Base-by-base conservation (phyloP, 116 monocot species). In the Cymodocea nodosa region DNA sequence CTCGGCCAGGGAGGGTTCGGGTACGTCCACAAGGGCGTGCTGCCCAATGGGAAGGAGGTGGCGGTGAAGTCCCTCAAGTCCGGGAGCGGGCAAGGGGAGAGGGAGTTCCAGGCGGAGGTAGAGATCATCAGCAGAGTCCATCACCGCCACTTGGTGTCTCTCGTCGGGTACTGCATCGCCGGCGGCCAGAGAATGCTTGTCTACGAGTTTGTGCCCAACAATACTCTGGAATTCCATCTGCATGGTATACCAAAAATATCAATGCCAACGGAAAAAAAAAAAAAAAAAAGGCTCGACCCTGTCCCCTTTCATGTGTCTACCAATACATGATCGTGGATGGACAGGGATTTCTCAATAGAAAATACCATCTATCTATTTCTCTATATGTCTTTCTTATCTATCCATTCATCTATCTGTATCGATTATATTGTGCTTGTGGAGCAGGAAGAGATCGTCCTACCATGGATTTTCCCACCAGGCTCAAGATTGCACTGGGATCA, bases 401-500 rank as follows among this genome's bases (percentile, higher is more conserved):
- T n/a, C n/a, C n/a, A n/a, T n/a, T 30, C 30, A 30, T 30, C 30
- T 30, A 30, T 30, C 30, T 30, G 3, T 52, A n/a, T n/a, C n/a
- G n/a, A n/a, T n/a, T n/a, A n/a, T n/a, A n/a, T n/a, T n/a, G n/a
- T n/a, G n/a, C n/a, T n/a, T n/a, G 18, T 37, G n/a, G 5, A 69
- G 59, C 75, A 90, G 90, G 83, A 64, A 73, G 75, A 39, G 84
- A 71, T 49, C 69, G 77, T 24, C 77, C 78, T 7, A 53, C 72
- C 1, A 81, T 93, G 88, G 85, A 87, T 56, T 93, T 85, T 77
- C 71, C 76, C 22, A 85, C 81, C 6, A 79, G 93, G 50, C 68
- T 85, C 23, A 93, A 85, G 77, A 88, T 93, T 68, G 80, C 93
- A 17, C 54, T 93, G 15, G 93, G 93, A 53, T 78, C 93, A 9